Percentiles rank a stretch among this genome's conserved stretches.
Evolutionary conservation across 345 rosid species (phyloP).

Genomic region (Mallotus nudiflorus): DNA sequence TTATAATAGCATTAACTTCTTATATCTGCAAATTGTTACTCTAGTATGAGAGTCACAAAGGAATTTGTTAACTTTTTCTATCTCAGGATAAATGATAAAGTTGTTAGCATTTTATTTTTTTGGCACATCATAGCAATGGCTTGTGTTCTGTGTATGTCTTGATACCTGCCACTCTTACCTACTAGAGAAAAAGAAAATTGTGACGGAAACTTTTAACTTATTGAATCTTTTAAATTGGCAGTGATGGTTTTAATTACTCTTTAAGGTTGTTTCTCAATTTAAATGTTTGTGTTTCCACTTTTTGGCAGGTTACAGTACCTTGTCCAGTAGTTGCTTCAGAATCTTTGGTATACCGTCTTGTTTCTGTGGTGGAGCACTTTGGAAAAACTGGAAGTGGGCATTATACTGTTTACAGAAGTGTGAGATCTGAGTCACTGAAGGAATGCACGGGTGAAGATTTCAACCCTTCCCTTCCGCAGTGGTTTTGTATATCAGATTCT

Average conservation of each 20-base stretch:
- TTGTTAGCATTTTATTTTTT: not conserved
- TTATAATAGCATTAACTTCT: not conserved
- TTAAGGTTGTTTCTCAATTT: not conserved
- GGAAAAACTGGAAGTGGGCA: conserved; percentile 80
- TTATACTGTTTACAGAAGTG: conserved; percentile 74
- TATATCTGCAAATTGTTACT: not conserved
- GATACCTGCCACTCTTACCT: not conserved
- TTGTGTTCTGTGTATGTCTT: not conserved
- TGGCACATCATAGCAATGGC: not conserved
- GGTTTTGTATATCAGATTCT: conserved; percentile 87
- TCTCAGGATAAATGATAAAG: not conserved
- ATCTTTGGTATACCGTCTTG: conserved; percentile 49
- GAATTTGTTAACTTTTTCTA: not conserved
- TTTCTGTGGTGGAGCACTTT: conserved; percentile 80
- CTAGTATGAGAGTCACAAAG: not conserved
- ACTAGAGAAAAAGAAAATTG: not conserved
- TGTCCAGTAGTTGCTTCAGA: conserved; percentile 23
- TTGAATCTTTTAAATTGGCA: not conserved
- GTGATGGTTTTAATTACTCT: not conserved
- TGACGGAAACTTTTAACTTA: not conserved
- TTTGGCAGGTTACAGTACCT: conserved; percentile 24
- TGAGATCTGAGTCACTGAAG: conserved; percentile 20
- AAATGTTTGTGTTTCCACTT: not conserved
- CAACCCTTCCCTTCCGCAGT: conserved; percentile 29
- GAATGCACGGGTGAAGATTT: conserved; percentile 22